Evolutionary conservation across 2,329 filamentous ascomycete genomes (phyloP).

Genomic region (Aspergillus fumigatus): DNA sequence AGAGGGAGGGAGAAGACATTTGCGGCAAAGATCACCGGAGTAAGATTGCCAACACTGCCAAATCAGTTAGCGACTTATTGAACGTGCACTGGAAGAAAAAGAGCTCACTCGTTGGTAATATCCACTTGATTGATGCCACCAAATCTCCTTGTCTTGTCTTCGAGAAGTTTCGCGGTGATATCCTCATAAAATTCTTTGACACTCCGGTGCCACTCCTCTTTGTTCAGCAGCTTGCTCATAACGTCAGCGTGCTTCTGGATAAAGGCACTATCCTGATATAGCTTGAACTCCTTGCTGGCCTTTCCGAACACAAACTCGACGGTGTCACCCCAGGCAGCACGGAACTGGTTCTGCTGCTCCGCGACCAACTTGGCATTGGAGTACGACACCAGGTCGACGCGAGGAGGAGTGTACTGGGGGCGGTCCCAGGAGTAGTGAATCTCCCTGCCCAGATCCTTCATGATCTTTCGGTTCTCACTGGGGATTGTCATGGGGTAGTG

Average conservation of each 20-base stretch:
- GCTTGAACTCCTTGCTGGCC: conserved; percentile 53
- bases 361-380: conserved; percentile 59
- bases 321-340: conserved; percentile 59
- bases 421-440: conserved; percentile 66
- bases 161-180: conserved; percentile 58
- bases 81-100: neutral
- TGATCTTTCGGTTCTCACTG: conserved; percentile 65
- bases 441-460: conserved; percentile 62
- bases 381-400: conserved; percentile 58
- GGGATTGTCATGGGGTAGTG: conserved; percentile 71
- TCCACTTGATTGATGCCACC: conserved; percentile 63
- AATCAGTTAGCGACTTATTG: conserved; percentile 2
- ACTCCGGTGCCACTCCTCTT: conserved; percentile 57
- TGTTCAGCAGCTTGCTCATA: conserved; percentile 56
- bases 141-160: conserved; percentile 61
- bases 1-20: conserved; percentile 53
- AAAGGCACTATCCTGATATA: conserved; percentile 48
- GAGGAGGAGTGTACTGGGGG: conserved; percentile 49
- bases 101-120: conserved; percentile 53
- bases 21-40: conserved; percentile 53
- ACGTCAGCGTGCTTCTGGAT: conserved; percentile 50
- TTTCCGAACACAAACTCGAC: conserved; percentile 61
- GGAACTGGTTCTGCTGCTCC: conserved; percentile 58
- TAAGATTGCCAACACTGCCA: conserved; percentile 47
- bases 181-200: conserved; percentile 65